phyloP scores from a whole-genome alignment of 345 rosid species.

The Gossypium arboreum region DNA sequence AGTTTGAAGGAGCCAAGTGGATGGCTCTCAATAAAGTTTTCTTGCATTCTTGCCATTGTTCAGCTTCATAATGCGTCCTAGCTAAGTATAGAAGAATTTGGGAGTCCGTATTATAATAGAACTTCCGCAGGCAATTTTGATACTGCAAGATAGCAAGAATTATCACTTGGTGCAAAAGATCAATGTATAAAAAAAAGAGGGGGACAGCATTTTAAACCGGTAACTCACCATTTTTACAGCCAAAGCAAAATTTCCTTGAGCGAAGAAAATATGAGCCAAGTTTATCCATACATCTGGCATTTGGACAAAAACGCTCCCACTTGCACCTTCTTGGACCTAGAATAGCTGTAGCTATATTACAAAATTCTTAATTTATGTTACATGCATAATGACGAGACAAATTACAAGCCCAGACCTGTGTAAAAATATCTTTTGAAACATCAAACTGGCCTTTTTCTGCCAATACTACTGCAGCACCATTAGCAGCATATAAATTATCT shows the following conservation, averaged over 20 bases:
- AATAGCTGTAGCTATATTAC: constrained; percentile 20
- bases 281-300: constrained; percentile 99
- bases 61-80: constrained; percentile 97
- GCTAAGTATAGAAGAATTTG: constrained; percentile 93
- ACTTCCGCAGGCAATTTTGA: constrained; percentile 96
- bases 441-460: constrained; percentile 98
- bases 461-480: constrained; percentile 91
- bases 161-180: constrained; percentile 5
- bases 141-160: constrained; percentile 52
- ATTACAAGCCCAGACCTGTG: constrained; percentile 53
- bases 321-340: constrained; percentile 98
- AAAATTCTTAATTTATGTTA: constrained; percentile 10
- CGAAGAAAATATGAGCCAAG: constrained; percentile 94
- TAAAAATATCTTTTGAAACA: constrained; percentile 91
- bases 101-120: constrained; percentile 77
- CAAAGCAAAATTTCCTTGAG: constrained; percentile 90
- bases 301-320: constrained; percentile 92
- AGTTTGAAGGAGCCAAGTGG: constrained; percentile 92
- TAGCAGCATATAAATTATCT: constrained; percentile 92
- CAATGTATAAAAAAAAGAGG: background rate
- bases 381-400: constrained; percentile 10
- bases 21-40: constrained; percentile 86
- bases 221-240: constrained; percentile 89
- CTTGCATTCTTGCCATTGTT: constrained; percentile 99
- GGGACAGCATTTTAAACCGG: background rate